Conservation (phyloP, 768 basidiomycete genomes). For the Suillus lakei region DNA sequence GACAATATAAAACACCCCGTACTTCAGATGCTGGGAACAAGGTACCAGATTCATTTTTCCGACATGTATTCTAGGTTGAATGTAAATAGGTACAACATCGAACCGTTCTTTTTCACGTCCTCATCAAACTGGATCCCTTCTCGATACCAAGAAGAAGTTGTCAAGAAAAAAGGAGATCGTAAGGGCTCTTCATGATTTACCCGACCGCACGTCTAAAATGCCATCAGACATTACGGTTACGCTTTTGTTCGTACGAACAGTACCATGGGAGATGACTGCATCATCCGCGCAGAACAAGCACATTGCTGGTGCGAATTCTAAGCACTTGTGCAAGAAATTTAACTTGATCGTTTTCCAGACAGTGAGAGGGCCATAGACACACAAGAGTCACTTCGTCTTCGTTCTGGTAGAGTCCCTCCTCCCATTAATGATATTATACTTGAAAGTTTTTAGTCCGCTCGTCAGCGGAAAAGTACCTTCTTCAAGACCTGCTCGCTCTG, state of each 20-base stretch:
- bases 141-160: slow-evolving; percentile 53
- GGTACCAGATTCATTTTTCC: slow-evolving; percentile 31
- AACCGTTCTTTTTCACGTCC: slow-evolving; percentile 61
- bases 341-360: slow-evolving; percentile 18
- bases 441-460: background rate
- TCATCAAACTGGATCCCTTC: slow-evolving; percentile 63
- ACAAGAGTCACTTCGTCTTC: slow-evolving; percentile 22
- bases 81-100: slow-evolving; percentile 46
- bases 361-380: slow-evolving; percentile 8
- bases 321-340: background rate
- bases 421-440: background rate
- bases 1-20: slow-evolving; percentile 51
- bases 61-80: background rate
- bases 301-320: background rate
- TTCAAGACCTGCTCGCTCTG: slow-evolving; percentile 44
- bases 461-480: slow-evolving; percentile 27
- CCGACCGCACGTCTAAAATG: background rate
- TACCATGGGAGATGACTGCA: slow-evolving; percentile 35
- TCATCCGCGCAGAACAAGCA: slow-evolving; percentile 22
- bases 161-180: slow-evolving; percentile 50
- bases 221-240: slow-evolving; percentile 53
- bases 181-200: slow-evolving; percentile 18
- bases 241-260: slow-evolving; percentile 46
- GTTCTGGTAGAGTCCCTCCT: slow-evolving; percentile 10
- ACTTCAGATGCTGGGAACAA: slow-evolving; percentile 56